phyloP scores from a whole-genome alignment of 257 asterid genomes.

The Echium plantagineum region DNA sequence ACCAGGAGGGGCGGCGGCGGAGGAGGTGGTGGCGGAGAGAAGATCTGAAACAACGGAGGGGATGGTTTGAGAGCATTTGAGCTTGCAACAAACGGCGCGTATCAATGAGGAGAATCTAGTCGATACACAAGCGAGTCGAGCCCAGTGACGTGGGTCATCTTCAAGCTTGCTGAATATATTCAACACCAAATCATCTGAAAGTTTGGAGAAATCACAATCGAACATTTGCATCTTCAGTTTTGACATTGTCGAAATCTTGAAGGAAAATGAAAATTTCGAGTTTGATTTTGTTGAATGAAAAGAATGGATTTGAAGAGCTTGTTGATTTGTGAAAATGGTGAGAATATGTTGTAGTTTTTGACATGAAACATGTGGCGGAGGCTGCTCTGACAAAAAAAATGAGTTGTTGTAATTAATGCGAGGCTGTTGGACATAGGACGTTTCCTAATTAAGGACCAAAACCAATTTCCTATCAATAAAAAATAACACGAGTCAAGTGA shows the following conservation, averaged over 20 bases:
- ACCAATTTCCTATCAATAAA: no score
- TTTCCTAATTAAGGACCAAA: no score
- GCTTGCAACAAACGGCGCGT: slow-evolving; percentile 48
- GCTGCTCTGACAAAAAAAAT: no score
- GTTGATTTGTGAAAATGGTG: no score
- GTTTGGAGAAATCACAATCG: slow-evolving; percentile 46
- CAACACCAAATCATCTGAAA: slow-evolving; percentile 74
- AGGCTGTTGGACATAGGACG: no score
- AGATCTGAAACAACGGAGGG: slow-evolving; percentile 80
- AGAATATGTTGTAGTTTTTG: no score
- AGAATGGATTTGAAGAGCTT: no score
- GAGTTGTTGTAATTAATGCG: no score
- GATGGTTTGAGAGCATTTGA: slow-evolving; percentile 55
- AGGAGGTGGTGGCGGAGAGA: slow-evolving; percentile 13
- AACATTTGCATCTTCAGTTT: slow-evolving; percentile 11
- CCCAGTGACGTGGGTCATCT: slow-evolving; percentile 84
- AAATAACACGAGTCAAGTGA: no score
- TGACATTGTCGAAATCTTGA: neutral
- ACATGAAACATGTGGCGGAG: no score
- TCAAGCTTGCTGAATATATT: slow-evolving; percentile 66
- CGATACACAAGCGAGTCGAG: slow-evolving; percentile 76
- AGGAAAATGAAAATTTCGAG: no score
- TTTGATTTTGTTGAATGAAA: neutral
- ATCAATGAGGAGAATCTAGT: slow-evolving; percentile 57
- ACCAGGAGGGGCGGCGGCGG: slow-evolving; percentile 26